Percentiles rank a stretch among this genome's conserved stretches.
These are phyloP conservation scores for Eimeria praecox DNA, from an alignment of 169 alveolate genomes.

Conservation along the genomic window DNA sequence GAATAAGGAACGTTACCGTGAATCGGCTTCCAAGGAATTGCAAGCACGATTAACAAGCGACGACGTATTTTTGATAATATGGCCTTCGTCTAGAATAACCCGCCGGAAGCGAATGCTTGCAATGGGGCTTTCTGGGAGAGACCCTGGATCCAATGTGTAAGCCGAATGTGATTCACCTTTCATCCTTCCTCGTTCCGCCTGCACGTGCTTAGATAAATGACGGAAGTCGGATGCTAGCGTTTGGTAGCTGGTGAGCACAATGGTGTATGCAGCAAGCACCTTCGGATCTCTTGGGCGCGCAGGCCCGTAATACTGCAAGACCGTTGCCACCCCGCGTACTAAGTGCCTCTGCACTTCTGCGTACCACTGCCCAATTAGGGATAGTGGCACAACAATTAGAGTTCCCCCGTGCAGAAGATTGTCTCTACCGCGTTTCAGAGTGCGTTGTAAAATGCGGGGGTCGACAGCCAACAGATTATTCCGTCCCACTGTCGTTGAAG, in stretches of 20 bases:
- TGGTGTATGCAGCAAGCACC: slow-evolving; percentile 85
- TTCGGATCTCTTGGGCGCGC: slow-evolving; percentile 82
- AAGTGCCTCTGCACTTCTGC: slow-evolving; percentile 88
- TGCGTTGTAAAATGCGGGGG: slow-evolving; percentile 36
- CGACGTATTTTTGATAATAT: slow-evolving; percentile 91
- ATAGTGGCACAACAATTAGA: slow-evolving; percentile 89
- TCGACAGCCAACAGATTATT: slow-evolving; percentile 41
- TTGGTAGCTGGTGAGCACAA: slow-evolving; percentile 91
- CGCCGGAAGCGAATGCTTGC: slow-evolving; percentile 90
- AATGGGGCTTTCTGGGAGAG: slow-evolving; percentile 82
- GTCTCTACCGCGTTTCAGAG: slow-evolving; percentile 43
- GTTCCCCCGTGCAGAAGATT: slow-evolving; percentile 87
- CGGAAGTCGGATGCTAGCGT: slow-evolving; percentile 89
- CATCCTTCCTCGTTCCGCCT: not conserved
- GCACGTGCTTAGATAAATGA: slow-evolving; percentile 39
- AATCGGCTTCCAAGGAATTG: slow-evolving; percentile 90
- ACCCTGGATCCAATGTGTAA: slow-evolving; percentile 38
- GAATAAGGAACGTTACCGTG: slow-evolving; percentile 65
- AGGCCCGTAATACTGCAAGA: slow-evolving; percentile 85
- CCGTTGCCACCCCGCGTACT: slow-evolving; percentile 82
- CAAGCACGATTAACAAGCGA: slow-evolving; percentile 89
- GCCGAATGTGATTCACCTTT: not conserved
- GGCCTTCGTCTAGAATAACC: slow-evolving; percentile 95
- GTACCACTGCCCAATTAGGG: slow-evolving; percentile 90
- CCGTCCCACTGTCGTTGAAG: not conserved